These are phyloP conservation scores for Boletus bicolor DNA, from an alignment of 768 basidiomycete species.

Conservation along the genomic window DNA sequence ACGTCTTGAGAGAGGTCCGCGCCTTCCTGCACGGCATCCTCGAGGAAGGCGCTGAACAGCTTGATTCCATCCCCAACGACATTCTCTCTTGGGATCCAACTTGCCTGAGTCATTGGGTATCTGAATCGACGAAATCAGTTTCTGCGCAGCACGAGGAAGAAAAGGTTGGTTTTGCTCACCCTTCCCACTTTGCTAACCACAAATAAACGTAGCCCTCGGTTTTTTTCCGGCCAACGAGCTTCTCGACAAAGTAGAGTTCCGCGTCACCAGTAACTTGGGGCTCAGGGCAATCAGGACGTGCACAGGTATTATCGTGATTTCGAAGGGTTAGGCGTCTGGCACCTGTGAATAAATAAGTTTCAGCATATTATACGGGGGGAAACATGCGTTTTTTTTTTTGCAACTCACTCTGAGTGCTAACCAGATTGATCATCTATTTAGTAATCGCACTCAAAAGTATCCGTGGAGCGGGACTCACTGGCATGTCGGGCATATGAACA, in stretches of 20 bases:
- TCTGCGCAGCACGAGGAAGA: too few species aligned
- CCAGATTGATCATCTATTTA: not conserved
- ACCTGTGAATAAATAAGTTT: constrained; percentile 5
- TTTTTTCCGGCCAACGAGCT: constrained; percentile 27
- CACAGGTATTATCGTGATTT: constrained; percentile 14
- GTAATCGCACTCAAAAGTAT: not conserved
- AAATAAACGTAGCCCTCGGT: constrained; percentile 10
- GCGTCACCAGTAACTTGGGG: not conserved
- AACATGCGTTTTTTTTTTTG: not conserved
- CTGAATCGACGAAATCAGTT: constrained; percentile 6
- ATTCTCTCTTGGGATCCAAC: constrained; percentile 31
- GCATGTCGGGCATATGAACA: constrained; percentile 46
- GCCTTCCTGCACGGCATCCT: constrained; percentile 19
- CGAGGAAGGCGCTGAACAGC: constrained; percentile 17
- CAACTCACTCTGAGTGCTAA: constrained; percentile 15
- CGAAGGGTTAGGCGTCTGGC: constrained; percentile 12
- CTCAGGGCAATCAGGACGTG: constrained; percentile 27
- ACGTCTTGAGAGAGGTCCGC: constrained; percentile 12
- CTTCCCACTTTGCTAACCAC: constrained; percentile 35
- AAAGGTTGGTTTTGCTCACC: constrained; percentile 15
- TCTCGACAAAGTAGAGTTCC: constrained; percentile 26
- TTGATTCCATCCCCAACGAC: constrained; percentile 16
- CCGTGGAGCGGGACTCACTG: constrained; percentile 14
- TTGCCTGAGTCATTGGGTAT: constrained; percentile 28
- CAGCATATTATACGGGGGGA: not conserved